phyloP scores from a whole-genome alignment of 2,329 filamentous ascomycete genomes.

The Sclerotinia minor region DNA sequence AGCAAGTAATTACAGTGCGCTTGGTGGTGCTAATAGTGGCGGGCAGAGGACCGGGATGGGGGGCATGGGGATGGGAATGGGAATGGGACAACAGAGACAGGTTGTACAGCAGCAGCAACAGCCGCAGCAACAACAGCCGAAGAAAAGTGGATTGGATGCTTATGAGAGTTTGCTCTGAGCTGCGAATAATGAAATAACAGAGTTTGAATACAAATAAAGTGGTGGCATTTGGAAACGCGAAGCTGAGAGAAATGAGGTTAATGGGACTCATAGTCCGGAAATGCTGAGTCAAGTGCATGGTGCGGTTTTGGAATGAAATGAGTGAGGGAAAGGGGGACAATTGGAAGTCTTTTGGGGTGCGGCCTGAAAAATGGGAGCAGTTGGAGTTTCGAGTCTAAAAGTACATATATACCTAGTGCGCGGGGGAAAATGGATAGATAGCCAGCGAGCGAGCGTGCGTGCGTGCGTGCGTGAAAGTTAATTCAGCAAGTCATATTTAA shows the following conservation, averaged over 20 bases:
- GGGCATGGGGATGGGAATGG: slow-evolving; percentile 28
- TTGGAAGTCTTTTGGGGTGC: not conserved
- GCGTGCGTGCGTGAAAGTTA: not conserved
- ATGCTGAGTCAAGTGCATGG: not conserved
- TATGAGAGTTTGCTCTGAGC: slow-evolving; percentile 56
- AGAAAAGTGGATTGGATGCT: slow-evolving; percentile 52
- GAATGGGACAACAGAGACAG: slow-evolving; percentile 27
- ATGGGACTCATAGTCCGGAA: not conserved
- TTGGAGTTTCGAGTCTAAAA: slow-evolving; percentile 12
- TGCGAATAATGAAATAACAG: not conserved
- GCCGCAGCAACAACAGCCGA: slow-evolving; percentile 35
- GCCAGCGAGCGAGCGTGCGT: too few relatives aligned
- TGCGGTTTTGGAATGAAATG: not conserved
- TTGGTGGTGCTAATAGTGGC: slow-evolving; percentile 27
- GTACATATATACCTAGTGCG: slow-evolving; percentile 6
- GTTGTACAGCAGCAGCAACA: slow-evolving; percentile 30
- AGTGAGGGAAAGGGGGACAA: not conserved
- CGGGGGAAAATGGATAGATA: not conserved
- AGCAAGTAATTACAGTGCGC: slow-evolving; percentile 29
- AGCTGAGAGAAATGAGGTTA: not conserved
- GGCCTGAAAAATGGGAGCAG: not conserved
- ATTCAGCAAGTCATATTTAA: not conserved
- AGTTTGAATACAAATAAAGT: not conserved
- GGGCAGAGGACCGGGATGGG: slow-evolving; percentile 31
- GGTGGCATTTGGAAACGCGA: not conserved